A percentile compares a stretch with the other conserved stretches of the same genome.
Conservation (phyloP, 1,139 yeast genomes). For the Yamadazyma blattariae region DNA sequence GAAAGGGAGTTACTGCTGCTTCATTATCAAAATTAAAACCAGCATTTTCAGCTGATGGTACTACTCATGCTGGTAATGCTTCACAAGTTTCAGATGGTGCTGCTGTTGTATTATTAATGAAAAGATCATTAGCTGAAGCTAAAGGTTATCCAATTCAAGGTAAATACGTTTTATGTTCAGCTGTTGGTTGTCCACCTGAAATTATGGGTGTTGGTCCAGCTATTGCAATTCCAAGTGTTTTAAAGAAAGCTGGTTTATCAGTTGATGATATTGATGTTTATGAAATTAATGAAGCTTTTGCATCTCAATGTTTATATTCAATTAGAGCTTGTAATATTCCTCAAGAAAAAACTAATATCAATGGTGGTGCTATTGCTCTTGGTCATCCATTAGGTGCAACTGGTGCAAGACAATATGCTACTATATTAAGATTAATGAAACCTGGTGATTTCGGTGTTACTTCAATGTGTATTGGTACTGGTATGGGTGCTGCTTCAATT, state of each 20-base stretch:
- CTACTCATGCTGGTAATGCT: conserved; percentile 94
- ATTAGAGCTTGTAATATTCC: conserved; percentile 67
- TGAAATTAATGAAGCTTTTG: conserved; percentile 95
- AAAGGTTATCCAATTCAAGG: conserved; percentile 66
- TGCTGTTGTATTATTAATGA: conserved; percentile 81
- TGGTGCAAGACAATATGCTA: conserved; percentile 93
- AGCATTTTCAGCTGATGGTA: conserved; percentile 81
- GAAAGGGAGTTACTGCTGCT: conserved; percentile 79
- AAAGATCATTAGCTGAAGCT: conserved; percentile 82
- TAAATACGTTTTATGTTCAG: conserved; percentile 71
- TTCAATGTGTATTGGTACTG: conserved; percentile 97
- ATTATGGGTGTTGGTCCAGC: conserved; percentile 98
- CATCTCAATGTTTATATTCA: conserved; percentile 86
- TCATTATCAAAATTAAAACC: conserved; percentile 75
- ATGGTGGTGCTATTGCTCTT: conserved; percentile 94
- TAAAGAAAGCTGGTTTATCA: conserved; percentile 61
- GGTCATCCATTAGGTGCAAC: conserved; percentile 97
- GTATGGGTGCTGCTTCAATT: conserved; percentile 96
- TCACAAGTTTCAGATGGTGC: conserved; percentile 97
- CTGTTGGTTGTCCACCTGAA: conserved; percentile 94
- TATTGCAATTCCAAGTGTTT: conserved; percentile 80
- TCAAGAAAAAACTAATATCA: conserved; percentile 71
- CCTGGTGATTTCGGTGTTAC: conserved; percentile 84
- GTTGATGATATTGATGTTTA: conserved; percentile 67
- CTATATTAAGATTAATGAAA: conserved; percentile 76